Conservation (phyloP, 225 moss, liverwort and hornwort genomes). For the Polytrichum formosum region DNA sequence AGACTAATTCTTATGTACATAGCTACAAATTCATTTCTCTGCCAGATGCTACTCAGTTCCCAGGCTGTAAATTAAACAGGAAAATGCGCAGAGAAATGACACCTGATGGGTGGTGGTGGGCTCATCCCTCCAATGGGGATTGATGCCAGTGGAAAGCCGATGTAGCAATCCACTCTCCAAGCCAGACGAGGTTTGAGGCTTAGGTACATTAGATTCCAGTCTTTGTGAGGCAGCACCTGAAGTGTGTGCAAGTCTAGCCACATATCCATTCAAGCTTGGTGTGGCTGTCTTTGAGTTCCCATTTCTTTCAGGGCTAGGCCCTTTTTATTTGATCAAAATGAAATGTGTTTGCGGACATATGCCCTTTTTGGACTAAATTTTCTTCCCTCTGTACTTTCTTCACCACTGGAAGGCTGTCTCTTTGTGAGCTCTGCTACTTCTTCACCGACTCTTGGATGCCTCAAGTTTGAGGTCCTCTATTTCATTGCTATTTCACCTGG, state of each 20-base stretch:
- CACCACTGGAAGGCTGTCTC: no score
- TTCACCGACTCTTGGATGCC: no score
- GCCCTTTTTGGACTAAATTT: slow-evolving; percentile 22
- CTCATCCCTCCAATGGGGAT: slow-evolving; percentile 22
- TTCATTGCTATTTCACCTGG: no score
- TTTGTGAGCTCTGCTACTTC: no score
- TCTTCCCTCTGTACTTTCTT: no score
- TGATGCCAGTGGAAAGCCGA: slow-evolving; percentile 39
- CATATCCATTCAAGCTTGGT: slow-evolving; percentile 51
- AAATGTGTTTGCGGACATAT: slow-evolving; percentile 55
- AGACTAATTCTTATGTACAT: slow-evolving; percentile 99
- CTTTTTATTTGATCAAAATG: slow-evolving; percentile 62
- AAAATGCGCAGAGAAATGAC: slow-evolving; percentile 29
- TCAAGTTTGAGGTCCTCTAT: no score
- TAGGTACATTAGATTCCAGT: slow-evolving; percentile 61
- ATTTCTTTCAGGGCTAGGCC: slow-evolving; percentile 53
- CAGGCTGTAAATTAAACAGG: slow-evolving; percentile 74
- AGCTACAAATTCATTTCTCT: slow-evolving; percentile 93
- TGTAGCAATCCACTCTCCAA: slow-evolving; percentile 49
- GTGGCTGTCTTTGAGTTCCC: slow-evolving; percentile 49
- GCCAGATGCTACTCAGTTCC: slow-evolving; percentile 68
- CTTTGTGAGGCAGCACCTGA: slow-evolving; percentile 35
- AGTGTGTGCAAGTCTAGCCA: slow-evolving; percentile 2
- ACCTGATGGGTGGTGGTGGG: slow-evolving; percentile 40
- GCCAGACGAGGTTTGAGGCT: slow-evolving; percentile 39